Conservation (phyloP, 2,329 filamentous ascomycete species). For the Fusarium buxicola region DNA sequence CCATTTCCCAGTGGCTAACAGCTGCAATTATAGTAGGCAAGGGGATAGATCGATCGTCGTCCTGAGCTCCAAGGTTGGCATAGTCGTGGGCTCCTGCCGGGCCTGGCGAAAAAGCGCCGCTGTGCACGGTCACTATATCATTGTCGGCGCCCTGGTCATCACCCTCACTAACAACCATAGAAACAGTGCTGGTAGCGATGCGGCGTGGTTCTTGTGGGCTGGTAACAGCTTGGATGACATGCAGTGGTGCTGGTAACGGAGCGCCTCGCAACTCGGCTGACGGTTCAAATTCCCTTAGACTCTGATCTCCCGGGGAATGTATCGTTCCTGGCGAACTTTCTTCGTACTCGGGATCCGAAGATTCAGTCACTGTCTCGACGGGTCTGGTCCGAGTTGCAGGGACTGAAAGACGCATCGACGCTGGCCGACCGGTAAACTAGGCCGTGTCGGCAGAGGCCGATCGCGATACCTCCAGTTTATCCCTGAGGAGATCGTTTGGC, state of each 20-base stretch:
- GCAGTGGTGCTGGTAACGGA: constrained; percentile 36
- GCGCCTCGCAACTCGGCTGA: constrained; percentile 1
- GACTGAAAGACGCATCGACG: not conserved
- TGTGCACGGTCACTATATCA: too few relatives aligned
- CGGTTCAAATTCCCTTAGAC: not conserved
- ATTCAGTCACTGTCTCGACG: not conserved
- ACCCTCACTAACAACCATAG: constrained; percentile 29
- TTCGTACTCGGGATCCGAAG: not conserved
- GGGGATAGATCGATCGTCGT: not conserved
- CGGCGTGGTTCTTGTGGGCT: not conserved
- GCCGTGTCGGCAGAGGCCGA: constrained; percentile 1
- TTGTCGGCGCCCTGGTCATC: not conserved
- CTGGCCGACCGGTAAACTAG: constrained; percentile 11
- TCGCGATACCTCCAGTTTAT: not conserved
- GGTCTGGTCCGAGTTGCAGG: not conserved
- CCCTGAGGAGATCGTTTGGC: constrained; percentile 1
- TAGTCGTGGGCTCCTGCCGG: not conserved
- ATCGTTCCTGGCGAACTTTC: constrained; percentile 12
- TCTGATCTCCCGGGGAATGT: constrained; percentile 8
- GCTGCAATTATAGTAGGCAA: not conserved
- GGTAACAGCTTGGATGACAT: constrained; percentile 34
- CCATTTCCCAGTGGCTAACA: constrained; percentile 12
- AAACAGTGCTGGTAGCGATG: constrained; percentile 1
- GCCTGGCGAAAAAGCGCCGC: too few relatives aligned
- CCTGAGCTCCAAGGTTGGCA: not conserved